phyloP scores from a whole-genome alignment of 2,329 filamentous ascomycete genomes.

The Verticillium longisporum region DNA sequence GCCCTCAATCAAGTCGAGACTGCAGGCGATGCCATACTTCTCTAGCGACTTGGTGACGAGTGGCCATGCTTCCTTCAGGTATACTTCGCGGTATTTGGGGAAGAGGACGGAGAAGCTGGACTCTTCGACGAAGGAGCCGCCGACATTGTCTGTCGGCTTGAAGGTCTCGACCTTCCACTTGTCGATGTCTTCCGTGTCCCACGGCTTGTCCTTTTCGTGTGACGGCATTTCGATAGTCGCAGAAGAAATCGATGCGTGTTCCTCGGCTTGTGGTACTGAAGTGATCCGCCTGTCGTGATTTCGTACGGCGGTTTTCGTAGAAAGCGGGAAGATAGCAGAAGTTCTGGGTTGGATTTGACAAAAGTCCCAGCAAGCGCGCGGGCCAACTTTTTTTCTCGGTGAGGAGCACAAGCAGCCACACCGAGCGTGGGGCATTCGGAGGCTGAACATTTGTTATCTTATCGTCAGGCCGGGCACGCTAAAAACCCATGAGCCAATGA shows the following conservation, averaged over 20 bases:
- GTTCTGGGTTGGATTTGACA: neutral
- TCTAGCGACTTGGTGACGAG: slow-evolving; percentile 81
- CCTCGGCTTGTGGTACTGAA: neutral
- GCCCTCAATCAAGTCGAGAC: slow-evolving; percentile 89
- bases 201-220: slow-evolving; percentile 83
- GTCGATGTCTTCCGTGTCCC: slow-evolving; percentile 95
- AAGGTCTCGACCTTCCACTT: slow-evolving; percentile 93
- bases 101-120: slow-evolving; percentile 84
- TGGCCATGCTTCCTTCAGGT: slow-evolving; percentile 89
- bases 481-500: neutral
- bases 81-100: slow-evolving; percentile 93
- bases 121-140: slow-evolving; percentile 85
- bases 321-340: neutral
- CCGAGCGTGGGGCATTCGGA: neutral
- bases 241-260: neutral
- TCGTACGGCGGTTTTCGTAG: neutral
- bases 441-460: neutral
- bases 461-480: neutral
- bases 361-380: neutral
- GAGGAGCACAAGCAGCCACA: neutral
- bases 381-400: slow-evolving; percentile 2
- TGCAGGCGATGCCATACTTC: slow-evolving; percentile 82
- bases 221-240: slow-evolving; percentile 61
- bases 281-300: neutral
- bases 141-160: slow-evolving; percentile 75